Evolutionary conservation across 2,329 filamentous ascomycete genomes (phyloP).

Genomic region (Parascedosporium putredinis): DNA sequence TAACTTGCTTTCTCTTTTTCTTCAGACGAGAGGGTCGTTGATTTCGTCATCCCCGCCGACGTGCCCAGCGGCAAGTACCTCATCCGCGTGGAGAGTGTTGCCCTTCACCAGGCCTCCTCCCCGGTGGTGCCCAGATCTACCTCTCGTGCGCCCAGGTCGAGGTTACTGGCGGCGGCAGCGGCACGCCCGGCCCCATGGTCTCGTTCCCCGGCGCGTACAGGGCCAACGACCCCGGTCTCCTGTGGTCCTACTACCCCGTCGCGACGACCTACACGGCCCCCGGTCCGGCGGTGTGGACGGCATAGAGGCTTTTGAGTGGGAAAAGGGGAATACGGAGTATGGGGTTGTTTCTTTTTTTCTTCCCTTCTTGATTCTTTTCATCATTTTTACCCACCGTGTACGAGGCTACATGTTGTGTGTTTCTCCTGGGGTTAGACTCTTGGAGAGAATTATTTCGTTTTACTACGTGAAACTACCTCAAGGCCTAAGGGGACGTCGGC

Average conservation of each 20-base stretch:
- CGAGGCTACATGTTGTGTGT: too few species aligned
- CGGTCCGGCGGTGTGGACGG: conserved; percentile 21
- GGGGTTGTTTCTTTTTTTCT: too few species aligned
- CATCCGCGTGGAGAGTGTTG: conserved; percentile 26
- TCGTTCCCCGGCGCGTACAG: conserved; percentile 23
- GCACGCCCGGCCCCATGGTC: conserved; percentile 18
- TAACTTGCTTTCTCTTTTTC: too few species aligned
- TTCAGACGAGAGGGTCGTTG: neutral
- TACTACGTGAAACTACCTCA: too few species aligned
- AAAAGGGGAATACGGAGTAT: too few species aligned
- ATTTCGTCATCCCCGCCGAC: conserved; percentile 17
- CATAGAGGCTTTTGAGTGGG: neutral
- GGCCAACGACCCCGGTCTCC: conserved; percentile 22
- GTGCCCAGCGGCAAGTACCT: conserved; percentile 22
- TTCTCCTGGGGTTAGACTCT: too few species aligned
- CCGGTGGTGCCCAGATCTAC: conserved; percentile 27
- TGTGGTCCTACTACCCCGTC: conserved; percentile 25
- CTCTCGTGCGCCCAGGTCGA: conserved; percentile 24
- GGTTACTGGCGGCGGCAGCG: conserved; percentile 21
- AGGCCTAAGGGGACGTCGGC: too few species aligned
- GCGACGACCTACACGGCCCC: conserved; percentile 22
- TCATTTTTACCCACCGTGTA: too few species aligned
- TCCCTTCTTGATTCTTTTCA: too few species aligned
- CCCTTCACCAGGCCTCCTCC: conserved; percentile 21
- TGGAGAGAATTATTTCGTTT: too few species aligned